phyloP scores from a whole-genome alignment of 352 stramenopile genomes.

The Paralagenidium karlingii region DNA sequence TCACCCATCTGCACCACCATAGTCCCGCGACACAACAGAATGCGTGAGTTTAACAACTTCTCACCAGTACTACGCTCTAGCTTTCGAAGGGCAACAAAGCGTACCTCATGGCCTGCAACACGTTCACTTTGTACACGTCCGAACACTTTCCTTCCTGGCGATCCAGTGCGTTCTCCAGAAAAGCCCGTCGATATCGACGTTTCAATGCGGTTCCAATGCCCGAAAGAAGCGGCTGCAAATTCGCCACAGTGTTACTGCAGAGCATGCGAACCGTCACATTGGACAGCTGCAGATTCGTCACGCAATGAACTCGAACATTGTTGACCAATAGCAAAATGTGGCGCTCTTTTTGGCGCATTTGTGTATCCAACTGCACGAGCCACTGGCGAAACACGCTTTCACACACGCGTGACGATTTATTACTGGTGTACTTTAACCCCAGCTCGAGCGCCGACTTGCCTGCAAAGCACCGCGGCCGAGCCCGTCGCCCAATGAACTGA shows the following conservation, averaged over 20 bases:
- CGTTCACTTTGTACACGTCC: constrained; percentile 25
- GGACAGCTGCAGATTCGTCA: constrained; percentile 41
- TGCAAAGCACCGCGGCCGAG: constrained; percentile 8
- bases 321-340: constrained; percentile 56
- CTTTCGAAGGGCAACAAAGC: no score
- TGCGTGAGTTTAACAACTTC: no score
- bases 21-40: no score
- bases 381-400: constrained; percentile 69
- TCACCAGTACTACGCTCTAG: no score
- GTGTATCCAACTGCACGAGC: constrained; percentile 62
- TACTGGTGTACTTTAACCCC: constrained; percentile 52
- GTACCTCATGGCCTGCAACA: constrained; percentile 43
- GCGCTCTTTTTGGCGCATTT: constrained; percentile 62
- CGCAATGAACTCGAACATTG: constrained; percentile 33
- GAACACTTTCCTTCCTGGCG: constrained; percentile 17
- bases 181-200: constrained; percentile 35
- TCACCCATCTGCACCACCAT: constrained; percentile 44
- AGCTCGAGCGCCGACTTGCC: constrained; percentile 17
- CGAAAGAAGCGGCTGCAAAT: constrained; percentile 12
- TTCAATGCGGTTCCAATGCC: constrained; percentile 35
- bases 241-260: no score
- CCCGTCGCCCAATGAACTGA: constrained; percentile 30
- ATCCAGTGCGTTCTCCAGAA: constrained; percentile 30
- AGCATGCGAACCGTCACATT: constrained; percentile 55
- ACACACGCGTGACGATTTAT: constrained; percentile 55